Base-by-base conservation (phyloP, 1,284 basidiomycete genomes). In the Porodaedalea pini region DNA sequence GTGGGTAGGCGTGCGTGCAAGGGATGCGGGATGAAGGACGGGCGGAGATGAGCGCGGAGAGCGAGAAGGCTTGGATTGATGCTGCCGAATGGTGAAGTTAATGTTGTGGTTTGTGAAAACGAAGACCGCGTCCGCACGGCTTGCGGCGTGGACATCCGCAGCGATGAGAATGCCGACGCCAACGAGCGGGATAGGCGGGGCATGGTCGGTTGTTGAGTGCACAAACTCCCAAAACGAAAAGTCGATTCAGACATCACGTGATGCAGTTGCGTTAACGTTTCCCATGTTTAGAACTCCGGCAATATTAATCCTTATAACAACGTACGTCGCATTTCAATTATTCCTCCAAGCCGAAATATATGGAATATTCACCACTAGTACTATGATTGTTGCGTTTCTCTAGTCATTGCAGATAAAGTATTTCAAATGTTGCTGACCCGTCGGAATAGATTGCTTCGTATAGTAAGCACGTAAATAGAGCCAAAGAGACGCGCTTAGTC, bases 11-110 rank as follows among this genome's bases (percentile, higher is more conserved):
- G 43, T 13, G 57, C 13, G 21, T 58, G 39, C 2, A 58, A 34
- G 2, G 57, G 57, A 25, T 58, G 57, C 3, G 51, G 27, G 19
- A 58, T 40, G 36, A 58, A 48, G 43, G 57, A 54, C 32, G 57
- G 51, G 32, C 57, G 52, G 43, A 58, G 57, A 31, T 58, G 57
- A 8, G 57, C 51, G 29, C 36, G 29, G 5, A 27, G 40, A 10
- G 44, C 8, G 43, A 49, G 43, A 10, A 55, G 25, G 19, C 51
- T 41, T 17, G 36, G 13, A 25, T 27, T 49, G 43, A 10, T 25
- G 27, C 6, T 43, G 29, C n/a, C 49, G 21, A n/a, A 49, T 4
- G 32, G n/a, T 49, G 43, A 11, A n/a, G 31, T 11, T 7, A 36
- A 3, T 15, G 54, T 43, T 15, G 51, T 10, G 11, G 21, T 31